A percentile compares a stretch with the other conserved stretches of the same genome.
These are phyloP conservation scores for Kodamaea fungicola DNA, from an alignment of 1,139 yeast genomes.

Conservation along the genomic window DNA sequence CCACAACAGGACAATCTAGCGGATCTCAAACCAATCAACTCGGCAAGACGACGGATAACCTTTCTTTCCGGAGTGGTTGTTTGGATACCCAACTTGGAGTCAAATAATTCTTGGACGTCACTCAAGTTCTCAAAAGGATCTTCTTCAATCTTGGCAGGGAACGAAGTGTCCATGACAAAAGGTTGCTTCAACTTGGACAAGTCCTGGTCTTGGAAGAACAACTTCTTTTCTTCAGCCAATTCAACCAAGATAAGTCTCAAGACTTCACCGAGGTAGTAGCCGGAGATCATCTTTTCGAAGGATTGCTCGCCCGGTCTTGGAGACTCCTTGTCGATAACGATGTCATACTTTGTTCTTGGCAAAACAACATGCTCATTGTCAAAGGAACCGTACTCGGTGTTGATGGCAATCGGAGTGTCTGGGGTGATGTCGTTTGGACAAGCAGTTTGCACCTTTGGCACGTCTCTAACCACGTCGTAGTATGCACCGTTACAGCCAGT, in stretches of 20 bases:
- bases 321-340: constrained; percentile 73
- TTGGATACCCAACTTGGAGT: constrained; percentile 51
- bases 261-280: constrained; percentile 92
- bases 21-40: constrained; percentile 86
- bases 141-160: constrained; percentile 81
- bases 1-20: constrained; percentile 94
- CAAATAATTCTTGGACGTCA: constrained; percentile 69
- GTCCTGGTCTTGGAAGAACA: constrained; percentile 70
- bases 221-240: constrained; percentile 54
- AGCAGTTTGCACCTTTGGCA: constrained; percentile 80
- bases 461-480: constrained; percentile 69
- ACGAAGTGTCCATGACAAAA: constrained; percentile 83
- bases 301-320: constrained; percentile 97
- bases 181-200: constrained; percentile 52
- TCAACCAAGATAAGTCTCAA: constrained; percentile 79
- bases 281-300: constrained; percentile 97
- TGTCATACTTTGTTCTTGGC: constrained; percentile 89
- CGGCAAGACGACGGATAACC: constrained; percentile 78
- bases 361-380: constrained; percentile 82
- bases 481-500: constrained; percentile 98
- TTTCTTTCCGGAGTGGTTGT: constrained; percentile 80
- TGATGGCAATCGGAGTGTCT: constrained; percentile 85
- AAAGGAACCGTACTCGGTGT: constrained; percentile 98
- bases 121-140: constrained; percentile 85
- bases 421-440: constrained; percentile 59